Percentiles rank a stretch among this genome's conserved stretches.
phyloP scores from a whole-genome alignment of 2,329 filamentous ascomycete genomes.

The Graphilbum fragrans region DNA sequence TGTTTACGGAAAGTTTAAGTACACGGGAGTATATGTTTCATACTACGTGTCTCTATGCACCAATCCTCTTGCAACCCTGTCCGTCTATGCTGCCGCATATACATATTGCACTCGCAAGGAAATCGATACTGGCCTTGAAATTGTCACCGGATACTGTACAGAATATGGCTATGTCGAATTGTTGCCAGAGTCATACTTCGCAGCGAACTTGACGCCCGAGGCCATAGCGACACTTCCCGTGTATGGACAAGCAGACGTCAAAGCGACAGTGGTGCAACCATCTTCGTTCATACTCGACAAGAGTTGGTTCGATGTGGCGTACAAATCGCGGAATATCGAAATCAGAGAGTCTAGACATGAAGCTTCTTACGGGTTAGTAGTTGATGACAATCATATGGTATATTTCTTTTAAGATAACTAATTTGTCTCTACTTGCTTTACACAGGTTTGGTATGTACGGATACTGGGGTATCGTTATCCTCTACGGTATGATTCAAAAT shows the following conservation, averaged over 20 bases:
- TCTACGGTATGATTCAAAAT: conserved; percentile 8
- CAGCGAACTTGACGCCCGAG: conserved; percentile 9
- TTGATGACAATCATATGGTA: too few species aligned
- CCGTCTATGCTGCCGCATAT: conserved; percentile 4
- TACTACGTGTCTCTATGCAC: conserved; percentile 5
- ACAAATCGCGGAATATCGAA: not conserved
- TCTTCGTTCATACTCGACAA: conserved; percentile 3
- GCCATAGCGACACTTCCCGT: conserved; percentile 6
- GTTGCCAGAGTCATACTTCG: not conserved
- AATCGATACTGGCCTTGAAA: not conserved
- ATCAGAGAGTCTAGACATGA: not conserved
- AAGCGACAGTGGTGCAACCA: not conserved
- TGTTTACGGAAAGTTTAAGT: conserved; percentile 1
- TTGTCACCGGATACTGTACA: not conserved
- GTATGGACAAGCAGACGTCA: not conserved
- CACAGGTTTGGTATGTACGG: conserved; percentile 6
- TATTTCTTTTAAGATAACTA: not conserved
- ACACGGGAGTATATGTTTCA: conserved; percentile 1
- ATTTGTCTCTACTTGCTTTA: too few species aligned
- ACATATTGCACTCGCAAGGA: conserved; percentile 5
- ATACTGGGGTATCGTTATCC: conserved; percentile 9
- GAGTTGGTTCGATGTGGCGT: not conserved
- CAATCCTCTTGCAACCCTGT: conserved; percentile 4
- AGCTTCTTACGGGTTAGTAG: conserved; percentile 6
- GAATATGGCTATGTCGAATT: not conserved